Evolutionary conservation across 176 grass and related monocot genomes (phyloP).

Genomic region (Zizania latifolia): DNA sequence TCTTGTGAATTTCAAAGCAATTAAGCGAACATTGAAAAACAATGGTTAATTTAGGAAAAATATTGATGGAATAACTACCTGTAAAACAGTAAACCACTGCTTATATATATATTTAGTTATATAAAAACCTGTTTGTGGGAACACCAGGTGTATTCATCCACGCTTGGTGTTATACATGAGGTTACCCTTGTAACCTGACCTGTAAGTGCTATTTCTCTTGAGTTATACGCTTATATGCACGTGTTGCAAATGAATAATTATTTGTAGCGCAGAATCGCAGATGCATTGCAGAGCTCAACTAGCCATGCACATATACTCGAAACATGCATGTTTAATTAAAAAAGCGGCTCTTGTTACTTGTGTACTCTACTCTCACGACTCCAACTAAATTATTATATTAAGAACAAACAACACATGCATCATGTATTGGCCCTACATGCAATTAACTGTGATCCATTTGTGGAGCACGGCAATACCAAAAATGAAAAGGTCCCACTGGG

Average conservation of each 20-base stretch:
- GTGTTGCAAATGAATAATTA: background rate
- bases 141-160: background rate
- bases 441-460: background rate
- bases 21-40: background rate
- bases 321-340: too few relatives aligned
- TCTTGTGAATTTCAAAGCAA: background rate
- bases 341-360: background rate
- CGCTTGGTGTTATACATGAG: background rate
- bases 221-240: background rate
- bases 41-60: background rate
- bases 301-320: background rate
- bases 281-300: background rate
- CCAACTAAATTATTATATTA: background rate
- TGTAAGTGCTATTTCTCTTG: background rate
- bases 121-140: background rate
- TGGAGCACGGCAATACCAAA: background rate
- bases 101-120: background rate
- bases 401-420: background rate
- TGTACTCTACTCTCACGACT: background rate
- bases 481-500: conserved; percentile 57
- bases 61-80: background rate
- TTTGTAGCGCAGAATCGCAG: too few relatives aligned
- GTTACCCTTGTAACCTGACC: background rate
- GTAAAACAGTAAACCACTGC: background rate
- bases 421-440: background rate